Conservation (phyloP, 2,329 filamentous ascomycete genomes). For the Ophiostoma fasciatum region DNA sequence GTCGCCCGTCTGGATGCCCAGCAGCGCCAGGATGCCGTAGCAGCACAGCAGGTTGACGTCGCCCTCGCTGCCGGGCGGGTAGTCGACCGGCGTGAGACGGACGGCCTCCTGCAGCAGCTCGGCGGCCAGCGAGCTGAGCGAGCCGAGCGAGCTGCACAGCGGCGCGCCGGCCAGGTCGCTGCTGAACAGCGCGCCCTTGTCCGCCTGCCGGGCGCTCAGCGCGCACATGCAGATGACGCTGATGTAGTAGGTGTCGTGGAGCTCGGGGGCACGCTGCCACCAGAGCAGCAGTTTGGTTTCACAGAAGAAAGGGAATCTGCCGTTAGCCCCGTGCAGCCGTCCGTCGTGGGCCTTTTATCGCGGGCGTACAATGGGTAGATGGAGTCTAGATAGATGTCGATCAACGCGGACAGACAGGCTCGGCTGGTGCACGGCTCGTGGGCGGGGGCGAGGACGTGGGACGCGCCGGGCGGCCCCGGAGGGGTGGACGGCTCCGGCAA, state of each 20-base stretch:
- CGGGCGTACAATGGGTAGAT: constrained; percentile 4
- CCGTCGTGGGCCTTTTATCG: too few species aligned
- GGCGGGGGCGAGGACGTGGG: too few species aligned
- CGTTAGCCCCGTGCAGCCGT: background rate
- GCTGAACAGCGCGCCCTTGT: constrained; percentile 2
- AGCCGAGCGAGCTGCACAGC: background rate
- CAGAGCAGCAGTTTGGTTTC: constrained; percentile 4
- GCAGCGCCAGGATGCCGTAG: too few species aligned
- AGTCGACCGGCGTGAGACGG: background rate
- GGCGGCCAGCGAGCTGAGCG: background rate
- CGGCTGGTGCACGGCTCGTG: background rate
- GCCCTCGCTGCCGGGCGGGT: background rate
- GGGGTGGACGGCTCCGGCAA: too few species aligned
- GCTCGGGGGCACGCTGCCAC: background rate
- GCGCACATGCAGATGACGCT: constrained; percentile 6
- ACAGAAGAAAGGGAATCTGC: constrained; percentile 6
- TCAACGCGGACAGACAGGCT: background rate
- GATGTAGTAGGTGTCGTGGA: background rate
- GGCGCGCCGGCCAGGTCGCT: background rate
- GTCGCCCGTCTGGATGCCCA: too few species aligned
- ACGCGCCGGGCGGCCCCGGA: background rate
- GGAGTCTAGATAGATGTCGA: constrained; percentile 5
- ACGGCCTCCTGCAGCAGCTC: background rate
- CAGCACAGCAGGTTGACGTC: background rate
- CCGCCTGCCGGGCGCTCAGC: constrained; percentile 2